Evolutionary conservation across 257 asterid species (phyloP).

Genomic region (Echium plantagineum): DNA sequence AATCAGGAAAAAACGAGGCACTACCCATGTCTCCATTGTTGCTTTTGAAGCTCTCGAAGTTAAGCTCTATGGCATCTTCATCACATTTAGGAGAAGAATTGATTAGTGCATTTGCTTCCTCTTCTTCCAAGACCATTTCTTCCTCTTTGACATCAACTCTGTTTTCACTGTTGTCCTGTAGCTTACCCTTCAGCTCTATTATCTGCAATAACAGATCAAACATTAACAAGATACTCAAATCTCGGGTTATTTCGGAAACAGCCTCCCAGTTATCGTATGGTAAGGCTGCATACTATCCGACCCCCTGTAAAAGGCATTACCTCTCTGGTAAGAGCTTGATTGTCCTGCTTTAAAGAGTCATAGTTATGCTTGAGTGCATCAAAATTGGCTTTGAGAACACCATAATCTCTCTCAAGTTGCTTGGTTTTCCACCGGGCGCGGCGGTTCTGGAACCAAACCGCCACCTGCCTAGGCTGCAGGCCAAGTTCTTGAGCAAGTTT

Average conservation of each 20-base stretch:
- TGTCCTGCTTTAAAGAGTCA: conserved; percentile 36
- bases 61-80: conserved; percentile 24
- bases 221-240: not conserved
- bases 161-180: conserved; percentile 22
- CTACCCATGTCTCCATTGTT: conserved; percentile 12
- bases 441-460: conserved; percentile 18
- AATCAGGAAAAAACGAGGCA: conserved; percentile 27
- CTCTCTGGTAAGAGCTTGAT: conserved; percentile 55
- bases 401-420: conserved; percentile 13
- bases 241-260: no score
- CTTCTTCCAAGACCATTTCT: conserved; percentile 34
- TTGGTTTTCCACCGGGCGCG: conserved; percentile 13
- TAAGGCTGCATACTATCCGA: no score
- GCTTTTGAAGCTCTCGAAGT: conserved; percentile 25
- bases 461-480: conserved; percentile 17
- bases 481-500: conserved; percentile 11
- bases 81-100: conserved; percentile 13
- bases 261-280: no score
- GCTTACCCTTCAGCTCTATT: conserved; percentile 45
- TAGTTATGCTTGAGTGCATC: conserved; percentile 1
- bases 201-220: conserved; percentile 26
- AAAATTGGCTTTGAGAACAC: conserved; percentile 6
- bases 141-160: conserved; percentile 41
- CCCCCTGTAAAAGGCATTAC: conserved; percentile 13
- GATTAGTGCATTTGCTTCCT: conserved; percentile 10